These are phyloP conservation scores for Trichoderma citrinoviride DNA, from an alignment of 2,329 filamentous ascomycete genomes.

Conservation along the genomic window DNA sequence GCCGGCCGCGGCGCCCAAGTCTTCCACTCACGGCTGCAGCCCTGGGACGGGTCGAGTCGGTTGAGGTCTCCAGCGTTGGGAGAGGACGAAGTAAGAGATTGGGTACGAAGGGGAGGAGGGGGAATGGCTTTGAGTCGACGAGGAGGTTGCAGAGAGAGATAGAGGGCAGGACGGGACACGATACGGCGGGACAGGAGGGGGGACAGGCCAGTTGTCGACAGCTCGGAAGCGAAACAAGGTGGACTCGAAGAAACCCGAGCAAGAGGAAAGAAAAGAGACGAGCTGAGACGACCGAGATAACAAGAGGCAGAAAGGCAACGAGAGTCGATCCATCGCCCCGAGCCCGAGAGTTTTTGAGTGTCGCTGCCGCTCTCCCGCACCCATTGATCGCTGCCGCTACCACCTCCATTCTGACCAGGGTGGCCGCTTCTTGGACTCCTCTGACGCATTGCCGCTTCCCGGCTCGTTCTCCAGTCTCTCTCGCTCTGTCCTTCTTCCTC, in stretches of 20 bases:
- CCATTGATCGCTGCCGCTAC: slow-evolving; percentile 4
- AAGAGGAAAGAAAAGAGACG: background rate
- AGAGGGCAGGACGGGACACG: background rate
- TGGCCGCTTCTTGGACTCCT: background rate
- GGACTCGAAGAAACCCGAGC: background rate
- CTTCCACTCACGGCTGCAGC: slow-evolving; percentile 17
- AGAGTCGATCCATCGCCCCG: background rate
- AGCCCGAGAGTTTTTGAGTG: background rate
- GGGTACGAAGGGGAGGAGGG: slow-evolving; percentile 5
- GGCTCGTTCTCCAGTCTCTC: background rate
- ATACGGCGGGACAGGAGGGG: background rate
- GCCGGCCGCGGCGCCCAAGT: slow-evolving; percentile 9
- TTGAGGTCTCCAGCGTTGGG: slow-evolving; percentile 9
- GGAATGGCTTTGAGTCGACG: background rate
- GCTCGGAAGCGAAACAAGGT: background rate
- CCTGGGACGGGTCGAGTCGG: background rate
- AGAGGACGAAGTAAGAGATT: slow-evolving; percentile 1
- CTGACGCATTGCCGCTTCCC: background rate
- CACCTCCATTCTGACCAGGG: background rate
- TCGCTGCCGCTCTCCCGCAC: slow-evolving; percentile 10
- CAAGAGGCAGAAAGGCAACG: background rate
- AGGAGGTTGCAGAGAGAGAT: too few relatives aligned
- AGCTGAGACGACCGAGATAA: background rate
- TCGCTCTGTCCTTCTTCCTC: background rate
- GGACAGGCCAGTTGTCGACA: background rate